These are phyloP conservation scores for Decorospora gaudefroyi DNA, from an alignment of 2,329 filamentous ascomycete species.

Conservation along the genomic window DNA sequence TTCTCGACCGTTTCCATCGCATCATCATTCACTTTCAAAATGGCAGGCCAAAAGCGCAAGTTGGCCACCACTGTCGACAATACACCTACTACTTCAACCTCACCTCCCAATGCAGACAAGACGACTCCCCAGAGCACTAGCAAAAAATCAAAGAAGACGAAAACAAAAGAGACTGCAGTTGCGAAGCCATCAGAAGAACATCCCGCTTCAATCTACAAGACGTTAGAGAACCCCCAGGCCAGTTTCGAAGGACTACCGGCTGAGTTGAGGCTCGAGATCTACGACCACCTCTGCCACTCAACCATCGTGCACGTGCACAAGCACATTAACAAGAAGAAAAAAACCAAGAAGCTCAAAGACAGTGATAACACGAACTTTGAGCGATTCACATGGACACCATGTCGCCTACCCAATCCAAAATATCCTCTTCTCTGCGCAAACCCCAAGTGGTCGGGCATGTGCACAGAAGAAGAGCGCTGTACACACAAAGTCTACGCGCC, in stretches of 20 bases:
- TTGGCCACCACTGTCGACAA: background rate
- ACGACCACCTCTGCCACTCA: background rate
- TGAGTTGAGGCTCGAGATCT: background rate
- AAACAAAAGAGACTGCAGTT: background rate
- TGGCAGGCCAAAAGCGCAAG: constrained; percentile 2
- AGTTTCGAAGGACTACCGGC: constrained; percentile 2
- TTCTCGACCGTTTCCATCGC: background rate
- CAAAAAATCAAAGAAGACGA: background rate
- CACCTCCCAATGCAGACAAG: background rate
- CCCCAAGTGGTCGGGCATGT: constrained; percentile 29
- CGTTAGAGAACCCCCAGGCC: background rate
- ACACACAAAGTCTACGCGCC: no score
- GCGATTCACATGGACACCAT: no score
- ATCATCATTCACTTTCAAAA: no score
- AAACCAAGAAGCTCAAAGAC: no score
- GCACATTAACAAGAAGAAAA: no score
- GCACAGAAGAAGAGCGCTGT: background rate
- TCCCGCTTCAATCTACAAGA: background rate
- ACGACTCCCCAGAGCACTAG: background rate
- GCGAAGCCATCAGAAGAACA: no score
- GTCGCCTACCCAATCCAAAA: constrained; percentile 12
- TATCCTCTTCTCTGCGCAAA: constrained; percentile 26
- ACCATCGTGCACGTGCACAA: background rate
- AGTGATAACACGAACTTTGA: no score
- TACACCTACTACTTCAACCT: background rate